These are phyloP conservation scores for Tilletiopsis washingtonensis DNA, from an alignment of 1,284 basidiomycete species.

Conservation along the genomic window DNA sequence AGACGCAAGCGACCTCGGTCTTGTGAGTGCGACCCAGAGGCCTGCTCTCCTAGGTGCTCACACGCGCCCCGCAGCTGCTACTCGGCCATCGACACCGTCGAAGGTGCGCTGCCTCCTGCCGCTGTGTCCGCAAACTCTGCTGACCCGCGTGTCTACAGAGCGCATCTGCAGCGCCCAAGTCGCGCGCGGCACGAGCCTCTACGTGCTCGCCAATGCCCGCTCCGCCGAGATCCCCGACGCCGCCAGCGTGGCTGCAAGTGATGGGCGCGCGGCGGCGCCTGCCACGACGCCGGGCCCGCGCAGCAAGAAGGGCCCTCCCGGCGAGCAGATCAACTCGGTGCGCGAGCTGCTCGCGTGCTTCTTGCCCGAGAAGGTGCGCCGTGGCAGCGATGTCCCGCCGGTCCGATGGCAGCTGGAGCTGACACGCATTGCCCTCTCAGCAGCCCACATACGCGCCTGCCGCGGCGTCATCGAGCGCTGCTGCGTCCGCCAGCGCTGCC, in stretches of 20 bases:
- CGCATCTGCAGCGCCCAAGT: not conserved
- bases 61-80: too few relatives aligned
- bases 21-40: slow-evolving; percentile 8
- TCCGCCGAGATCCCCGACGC: slow-evolving; percentile 11
- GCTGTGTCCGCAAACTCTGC: slow-evolving; percentile 13
- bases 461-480: not conserved
- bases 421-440: not conserved
- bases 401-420: too few relatives aligned
- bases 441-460: not conserved
- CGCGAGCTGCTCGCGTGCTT: slow-evolving; percentile 29
- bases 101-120: slow-evolving; percentile 25
- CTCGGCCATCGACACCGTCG: slow-evolving; percentile 37
- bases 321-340: slow-evolving; percentile 22
- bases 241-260: slow-evolving; percentile 7
- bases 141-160: not conserved
- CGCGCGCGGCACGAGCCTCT: slow-evolving; percentile 4
- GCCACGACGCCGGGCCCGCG: not conserved
- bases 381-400: not conserved
- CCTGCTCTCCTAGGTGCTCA: not conserved
- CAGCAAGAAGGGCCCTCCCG: slow-evolving; percentile 6
- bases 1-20: slow-evolving; percentile 30
- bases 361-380: slow-evolving; percentile 15
- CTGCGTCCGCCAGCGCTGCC: not conserved
- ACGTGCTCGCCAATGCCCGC: slow-evolving; percentile 10
- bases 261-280: slow-evolving; percentile 1